A percentile compares a stretch with the other conserved stretches of the same genome.
Conservation (phyloP, 2,329 filamentous ascomycete genomes). For the Clarireedia hainanense region DNA sequence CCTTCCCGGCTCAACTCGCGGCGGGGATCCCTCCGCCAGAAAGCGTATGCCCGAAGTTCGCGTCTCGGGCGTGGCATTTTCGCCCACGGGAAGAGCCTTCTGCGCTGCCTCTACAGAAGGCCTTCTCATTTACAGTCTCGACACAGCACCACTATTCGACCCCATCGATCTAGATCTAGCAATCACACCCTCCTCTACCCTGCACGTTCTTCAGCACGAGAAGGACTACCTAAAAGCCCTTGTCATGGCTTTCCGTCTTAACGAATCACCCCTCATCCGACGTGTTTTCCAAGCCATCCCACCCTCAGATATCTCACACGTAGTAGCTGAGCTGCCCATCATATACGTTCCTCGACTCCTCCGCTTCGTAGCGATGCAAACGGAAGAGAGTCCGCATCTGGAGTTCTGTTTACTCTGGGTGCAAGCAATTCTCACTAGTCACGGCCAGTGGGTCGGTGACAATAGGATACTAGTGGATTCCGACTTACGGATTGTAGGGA, state of each 20-base stretch:
- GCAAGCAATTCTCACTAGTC: constrained; percentile 69
- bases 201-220: constrained; percentile 58
- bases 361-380: constrained; percentile 79
- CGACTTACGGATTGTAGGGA: constrained; percentile 74
- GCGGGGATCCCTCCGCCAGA: constrained; percentile 70
- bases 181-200: constrained; percentile 80
- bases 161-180: constrained; percentile 93
- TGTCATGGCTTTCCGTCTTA: constrained; percentile 95
- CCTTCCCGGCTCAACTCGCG: constrained; percentile 79
- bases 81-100: constrained; percentile 81
- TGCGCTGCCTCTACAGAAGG: constrained; percentile 95
- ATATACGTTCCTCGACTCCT: constrained; percentile 83
- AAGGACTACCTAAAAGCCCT: constrained; percentile 84
- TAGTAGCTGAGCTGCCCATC: constrained; percentile 70
- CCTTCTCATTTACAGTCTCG: constrained; percentile 85
- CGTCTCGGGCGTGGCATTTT: constrained; percentile 78
- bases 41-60: constrained; percentile 74
- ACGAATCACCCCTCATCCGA: constrained; percentile 73
- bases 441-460: constrained; percentile 79
- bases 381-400: constrained; percentile 84
- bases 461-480: constrained; percentile 72
- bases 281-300: constrained; percentile 82
- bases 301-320: constrained; percentile 62
- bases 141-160: constrained; percentile 78
- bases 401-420: constrained; percentile 96